Base-by-base conservation (phyloP, 1,284 basidiomycete species). In the Irpex rosettiformis region DNA sequence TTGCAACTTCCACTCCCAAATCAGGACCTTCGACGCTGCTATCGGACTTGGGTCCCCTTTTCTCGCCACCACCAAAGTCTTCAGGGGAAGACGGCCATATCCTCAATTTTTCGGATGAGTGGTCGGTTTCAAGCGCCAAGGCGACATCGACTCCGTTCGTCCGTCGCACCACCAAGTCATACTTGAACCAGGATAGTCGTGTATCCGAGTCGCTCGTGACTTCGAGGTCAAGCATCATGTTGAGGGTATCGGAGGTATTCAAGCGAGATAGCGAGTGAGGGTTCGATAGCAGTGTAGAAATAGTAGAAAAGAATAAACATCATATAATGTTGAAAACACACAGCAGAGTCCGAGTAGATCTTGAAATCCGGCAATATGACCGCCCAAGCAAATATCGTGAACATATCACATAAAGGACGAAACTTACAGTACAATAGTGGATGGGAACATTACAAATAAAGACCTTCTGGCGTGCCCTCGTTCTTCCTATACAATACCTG, bases 401-500 rank as follows among this genome's bases (percentile, higher is more conserved):
- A 40, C 37, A 21, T 16, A 24, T 47, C 45, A 13, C 22, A 47
- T 47, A 47, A 24, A 16, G 1, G n/a, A 1, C n/a, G 11, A 24
- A 47, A 47, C 45, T 55, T 55, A 27, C 27, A 40, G 37, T 55
- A 59, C 54, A 59, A 22, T 21, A 33, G 7, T 8, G 25, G 25
- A 52, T 40, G 49, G 16, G 29, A 40, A 16, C 10, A 57, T 57
- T 78, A 91, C 75, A 93, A 74, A 72, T 93, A 92, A 61, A 92
- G 78, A 58, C 90, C 91, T 69, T 93, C 91, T 10, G 91, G 90
- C 47, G 93, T 93, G 64, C 94, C 93, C 77, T 96, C 94, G 73
- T 94, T 94, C 85, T 96, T 96, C 75, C 91, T 82, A 77, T 96
- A 94, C 52, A 96, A 71, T 28, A 92, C 89, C 88, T 90, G 63